Conservation (phyloP, 768 basidiomycete genomes). For the Gymnopilus dilepis region DNA sequence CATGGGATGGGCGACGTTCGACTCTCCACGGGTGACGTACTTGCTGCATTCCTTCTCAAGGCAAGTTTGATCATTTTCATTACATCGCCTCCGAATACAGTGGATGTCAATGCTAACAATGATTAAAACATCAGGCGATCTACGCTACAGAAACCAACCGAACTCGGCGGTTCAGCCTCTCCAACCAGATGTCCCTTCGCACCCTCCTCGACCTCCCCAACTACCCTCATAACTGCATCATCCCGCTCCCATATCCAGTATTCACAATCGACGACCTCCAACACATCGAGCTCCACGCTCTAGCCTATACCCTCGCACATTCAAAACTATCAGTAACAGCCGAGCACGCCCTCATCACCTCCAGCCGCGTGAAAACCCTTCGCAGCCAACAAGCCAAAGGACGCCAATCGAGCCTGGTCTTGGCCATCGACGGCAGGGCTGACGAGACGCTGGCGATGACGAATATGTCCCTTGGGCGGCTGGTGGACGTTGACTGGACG, state of each 20-base stretch:
- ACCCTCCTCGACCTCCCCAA: slow-evolving; percentile 21
- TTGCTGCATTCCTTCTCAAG: slow-evolving; percentile 46
- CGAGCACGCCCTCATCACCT: slow-evolving; percentile 33
- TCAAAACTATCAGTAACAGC: slow-evolving; percentile 21
- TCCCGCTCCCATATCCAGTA: slow-evolving; percentile 43
- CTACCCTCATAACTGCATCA: slow-evolving; percentile 43
- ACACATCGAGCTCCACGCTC: slow-evolving; percentile 27
- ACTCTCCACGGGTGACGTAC: slow-evolving; percentile 41
- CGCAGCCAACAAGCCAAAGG: slow-evolving; percentile 14
- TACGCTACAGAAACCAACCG: not conserved
- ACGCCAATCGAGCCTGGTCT: not conserved
- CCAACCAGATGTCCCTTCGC: slow-evolving; percentile 43
- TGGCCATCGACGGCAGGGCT: slow-evolving; percentile 36
- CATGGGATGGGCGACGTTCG: slow-evolving; percentile 17
- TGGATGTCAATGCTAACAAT: no score
- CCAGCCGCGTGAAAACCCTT: slow-evolving; percentile 4
- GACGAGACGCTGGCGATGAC: slow-evolving; percentile 40
- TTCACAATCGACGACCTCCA: slow-evolving; percentile 38
- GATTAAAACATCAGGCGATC: slow-evolving; percentile 12
- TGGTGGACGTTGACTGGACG: slow-evolving; percentile 44
- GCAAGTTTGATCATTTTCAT: no score
- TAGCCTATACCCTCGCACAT: slow-evolving; percentile 23
- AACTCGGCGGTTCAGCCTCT: slow-evolving; percentile 34
- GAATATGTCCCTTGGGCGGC: slow-evolving; percentile 43
- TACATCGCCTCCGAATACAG: slow-evolving; percentile 4